phyloP scores from a whole-genome alignment of 495 filamentous ascomycete species.

The Tetracladium setigerum region DNA sequence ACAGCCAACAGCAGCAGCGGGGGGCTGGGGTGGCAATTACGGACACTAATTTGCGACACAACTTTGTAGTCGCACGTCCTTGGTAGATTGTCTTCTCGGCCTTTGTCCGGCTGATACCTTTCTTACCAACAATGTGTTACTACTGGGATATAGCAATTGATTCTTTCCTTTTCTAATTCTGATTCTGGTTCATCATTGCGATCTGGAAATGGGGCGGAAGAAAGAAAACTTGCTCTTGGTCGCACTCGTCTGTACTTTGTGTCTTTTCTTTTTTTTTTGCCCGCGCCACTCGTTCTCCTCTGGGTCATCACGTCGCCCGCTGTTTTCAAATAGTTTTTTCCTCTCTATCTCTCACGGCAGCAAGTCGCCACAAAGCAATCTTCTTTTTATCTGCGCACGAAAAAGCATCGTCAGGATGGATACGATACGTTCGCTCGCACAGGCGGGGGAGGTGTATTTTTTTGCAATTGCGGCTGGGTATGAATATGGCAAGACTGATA shows the following conservation, averaged over 20 bases:
- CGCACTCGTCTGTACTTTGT: neutral
- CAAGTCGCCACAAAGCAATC: too few species aligned
- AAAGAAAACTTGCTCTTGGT: conserved; percentile 6
- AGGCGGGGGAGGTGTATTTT: too few species aligned
- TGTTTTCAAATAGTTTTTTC: conserved; percentile 22
- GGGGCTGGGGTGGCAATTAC: conserved; percentile 69
- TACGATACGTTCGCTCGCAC: too few species aligned
- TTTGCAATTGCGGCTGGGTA: too few species aligned
- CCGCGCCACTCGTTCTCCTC: neutral
- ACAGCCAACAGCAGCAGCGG: conserved; percentile 32
- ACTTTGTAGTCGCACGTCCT: conserved; percentile 15
- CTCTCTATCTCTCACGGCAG: neutral
- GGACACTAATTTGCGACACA: conserved; percentile 23
- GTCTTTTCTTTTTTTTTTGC: conserved; percentile 10
- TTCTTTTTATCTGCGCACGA: too few species aligned
- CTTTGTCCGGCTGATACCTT: conserved; percentile 19
- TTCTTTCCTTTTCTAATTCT: conserved; percentile 16
- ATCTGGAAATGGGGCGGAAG: conserved; percentile 7
- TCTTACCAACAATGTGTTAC: conserved; percentile 32
- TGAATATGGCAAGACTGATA: too few species aligned
- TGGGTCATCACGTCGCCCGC: conserved; percentile 4
- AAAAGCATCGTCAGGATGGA: too few species aligned
- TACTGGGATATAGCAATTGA: conserved; percentile 17
- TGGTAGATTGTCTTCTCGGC: conserved; percentile 16
- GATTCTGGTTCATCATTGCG: conserved; percentile 16